A percentile compares a stretch with the other conserved stretches of the same genome.
Evolutionary conservation across 306 rosid species (phyloP).

Genomic region (Inga leiocalycina): DNA sequence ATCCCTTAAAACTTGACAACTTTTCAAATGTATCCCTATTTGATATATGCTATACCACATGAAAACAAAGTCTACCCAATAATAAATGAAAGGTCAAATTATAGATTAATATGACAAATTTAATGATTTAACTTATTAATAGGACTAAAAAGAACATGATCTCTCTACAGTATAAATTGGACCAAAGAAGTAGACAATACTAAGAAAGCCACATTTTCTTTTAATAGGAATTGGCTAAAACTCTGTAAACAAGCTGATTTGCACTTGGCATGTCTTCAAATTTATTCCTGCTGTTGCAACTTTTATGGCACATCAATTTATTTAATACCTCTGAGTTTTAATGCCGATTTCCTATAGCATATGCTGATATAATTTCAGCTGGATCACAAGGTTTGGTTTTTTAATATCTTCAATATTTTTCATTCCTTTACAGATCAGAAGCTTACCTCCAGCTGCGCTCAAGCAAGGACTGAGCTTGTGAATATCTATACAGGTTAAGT

Average conservation of each 20-base stretch:
- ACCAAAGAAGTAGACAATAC: no score
- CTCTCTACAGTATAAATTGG: no score
- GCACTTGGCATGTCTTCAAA: neutral
- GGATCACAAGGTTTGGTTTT: neutral
- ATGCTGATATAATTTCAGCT: conserved; percentile 3
- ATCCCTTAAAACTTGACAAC: no score
- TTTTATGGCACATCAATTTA: neutral
- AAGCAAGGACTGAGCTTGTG: conserved; percentile 58
- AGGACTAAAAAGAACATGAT: no score
- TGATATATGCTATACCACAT: no score
- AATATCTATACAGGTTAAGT: conserved; percentile 68
- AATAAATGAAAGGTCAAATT: no score
- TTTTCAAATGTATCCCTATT: no score
- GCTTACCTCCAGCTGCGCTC: conserved; percentile 72
- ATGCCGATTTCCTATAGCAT: neutral
- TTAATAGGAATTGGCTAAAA: neutral
- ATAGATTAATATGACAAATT: no score
- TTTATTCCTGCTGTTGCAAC: neutral
- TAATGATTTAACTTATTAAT: no score
- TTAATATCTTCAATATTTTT: neutral
- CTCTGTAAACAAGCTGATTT: neutral
- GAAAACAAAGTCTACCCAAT: no score
- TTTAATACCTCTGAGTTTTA: neutral
- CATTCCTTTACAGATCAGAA: conserved; percentile 52
- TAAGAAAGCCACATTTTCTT: neutral